Conservation (phyloP, 805 yeast genomes). For the Saturnispora sekii region DNA sequence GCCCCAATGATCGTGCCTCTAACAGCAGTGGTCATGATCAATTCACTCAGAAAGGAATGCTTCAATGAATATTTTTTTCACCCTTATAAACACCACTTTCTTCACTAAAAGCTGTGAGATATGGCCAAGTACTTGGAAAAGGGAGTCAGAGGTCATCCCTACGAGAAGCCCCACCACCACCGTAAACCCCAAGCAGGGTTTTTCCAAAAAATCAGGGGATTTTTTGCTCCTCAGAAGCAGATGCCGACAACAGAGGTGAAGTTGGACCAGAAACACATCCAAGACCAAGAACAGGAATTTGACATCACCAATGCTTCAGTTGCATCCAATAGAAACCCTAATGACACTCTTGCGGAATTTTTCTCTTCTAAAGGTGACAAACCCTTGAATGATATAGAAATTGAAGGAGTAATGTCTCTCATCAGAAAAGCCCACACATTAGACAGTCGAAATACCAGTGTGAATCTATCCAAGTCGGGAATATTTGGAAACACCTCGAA, state of each 20-base stretch:
- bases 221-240: constrained; percentile 4
- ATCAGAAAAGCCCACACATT: constrained; percentile 30
- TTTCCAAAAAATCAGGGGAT: constrained; percentile 9
- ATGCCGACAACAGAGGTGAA: background rate
- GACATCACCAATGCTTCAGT: constrained; percentile 14
- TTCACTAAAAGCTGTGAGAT: background rate
- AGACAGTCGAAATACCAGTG: constrained; percentile 10
- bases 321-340: constrained; percentile 31
- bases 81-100: background rate
- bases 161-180: background rate
- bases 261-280: background rate
- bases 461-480: constrained; percentile 5
- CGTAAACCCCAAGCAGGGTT: constrained; percentile 1
- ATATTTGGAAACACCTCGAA: constrained; percentile 3
- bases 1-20: constrained; percentile 63
- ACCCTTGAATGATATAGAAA: constrained; percentile 66
- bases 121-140: constrained; percentile 1
- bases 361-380: constrained; percentile 64
- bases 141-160: constrained; percentile 1
- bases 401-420: constrained; percentile 70
- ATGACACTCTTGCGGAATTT: constrained; percentile 56
- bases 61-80: background rate
- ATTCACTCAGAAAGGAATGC: background rate
- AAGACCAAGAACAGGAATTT: background rate
- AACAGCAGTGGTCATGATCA: background rate